Evolutionary conservation across 805 yeast genomes (phyloP).

Genomic region (Candida qinlingensis): DNA sequence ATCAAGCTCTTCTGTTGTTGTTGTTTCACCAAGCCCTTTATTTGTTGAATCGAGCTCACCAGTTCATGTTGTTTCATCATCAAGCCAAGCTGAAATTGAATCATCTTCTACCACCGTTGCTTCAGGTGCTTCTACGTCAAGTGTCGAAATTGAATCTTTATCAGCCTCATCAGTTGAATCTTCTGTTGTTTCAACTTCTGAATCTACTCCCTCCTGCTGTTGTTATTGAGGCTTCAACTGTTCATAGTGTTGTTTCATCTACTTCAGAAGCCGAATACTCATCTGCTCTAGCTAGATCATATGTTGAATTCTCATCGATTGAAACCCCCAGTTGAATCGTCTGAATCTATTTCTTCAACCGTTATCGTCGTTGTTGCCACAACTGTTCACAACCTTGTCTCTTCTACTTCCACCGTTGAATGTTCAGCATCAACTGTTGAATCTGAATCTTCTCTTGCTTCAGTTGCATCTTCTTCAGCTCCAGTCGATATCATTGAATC

Average conservation of each 20-base stretch:
- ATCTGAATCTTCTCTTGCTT: background rate
- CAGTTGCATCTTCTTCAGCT: conserved; percentile 1
- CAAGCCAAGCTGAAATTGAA: background rate
- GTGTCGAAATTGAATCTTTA: background rate
- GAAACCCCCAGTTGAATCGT: background rate
- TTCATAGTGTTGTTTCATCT: background rate
- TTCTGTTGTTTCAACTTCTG: background rate
- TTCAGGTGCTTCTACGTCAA: background rate
- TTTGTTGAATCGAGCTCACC: background rate
- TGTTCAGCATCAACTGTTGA: background rate
- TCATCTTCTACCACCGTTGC: background rate
- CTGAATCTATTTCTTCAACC: background rate
- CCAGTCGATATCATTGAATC: background rate
- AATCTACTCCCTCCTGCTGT: background rate
- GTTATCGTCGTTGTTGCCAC: background rate
- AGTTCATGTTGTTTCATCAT: background rate
- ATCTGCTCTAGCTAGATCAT: background rate
- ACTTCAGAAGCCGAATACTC: background rate
- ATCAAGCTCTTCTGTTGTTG: background rate
- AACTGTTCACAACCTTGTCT: background rate
- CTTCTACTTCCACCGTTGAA: background rate
- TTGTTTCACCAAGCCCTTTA: background rate
- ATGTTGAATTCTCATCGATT: background rate
- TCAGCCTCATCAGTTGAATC: background rate
- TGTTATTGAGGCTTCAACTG: background rate